Conservation (phyloP, 352 stramenopile genomes). For the Phytophthora hibernalis region DNA sequence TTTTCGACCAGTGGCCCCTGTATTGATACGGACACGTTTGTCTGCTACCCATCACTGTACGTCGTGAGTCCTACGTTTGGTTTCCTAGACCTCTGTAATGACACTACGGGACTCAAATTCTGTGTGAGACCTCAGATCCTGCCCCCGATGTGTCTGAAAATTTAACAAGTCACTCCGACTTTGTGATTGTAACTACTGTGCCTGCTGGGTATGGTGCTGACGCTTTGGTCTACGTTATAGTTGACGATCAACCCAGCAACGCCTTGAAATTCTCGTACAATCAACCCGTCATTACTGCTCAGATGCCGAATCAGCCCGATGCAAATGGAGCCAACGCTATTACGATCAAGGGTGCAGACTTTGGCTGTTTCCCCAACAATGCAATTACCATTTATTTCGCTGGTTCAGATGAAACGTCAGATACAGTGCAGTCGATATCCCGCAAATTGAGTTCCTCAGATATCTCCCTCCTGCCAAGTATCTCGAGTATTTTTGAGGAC, state of each 20-base stretch:
- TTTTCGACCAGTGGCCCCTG: conserved; percentile 62
- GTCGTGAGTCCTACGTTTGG: conserved; percentile 37
- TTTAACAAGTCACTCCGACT: conserved; percentile 53
- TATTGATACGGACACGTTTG: conserved; percentile 46
- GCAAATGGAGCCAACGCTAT: conserved; percentile 69
- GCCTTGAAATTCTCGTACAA: conserved; percentile 63
- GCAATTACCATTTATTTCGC: conserved; percentile 60
- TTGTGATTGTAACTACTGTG: conserved; percentile 52
- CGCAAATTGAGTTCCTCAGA: conserved; percentile 11
- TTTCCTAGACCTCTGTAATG: conserved; percentile 42
- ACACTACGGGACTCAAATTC: conserved; percentile 34
- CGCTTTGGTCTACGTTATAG: conserved; percentile 50
- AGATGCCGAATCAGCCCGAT: conserved; percentile 74
- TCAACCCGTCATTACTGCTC: conserved; percentile 55
- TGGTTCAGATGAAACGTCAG: neutral
- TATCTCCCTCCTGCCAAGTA: neutral
- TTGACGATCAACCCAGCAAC: conserved; percentile 62
- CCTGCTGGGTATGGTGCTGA: conserved; percentile 57
- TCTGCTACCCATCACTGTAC: conserved; percentile 65
- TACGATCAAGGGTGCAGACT: conserved; percentile 68
- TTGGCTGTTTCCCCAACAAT: conserved; percentile 70
- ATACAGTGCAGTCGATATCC: conserved; percentile 24
- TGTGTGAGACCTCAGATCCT: conserved; percentile 37
- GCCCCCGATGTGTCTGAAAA: conserved; percentile 33
- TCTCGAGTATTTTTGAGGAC: conserved; percentile 8